These are phyloP conservation scores for Rossbeevera mucosa DNA, from an alignment of 768 basidiomycete species.

Conservation along the genomic window DNA sequence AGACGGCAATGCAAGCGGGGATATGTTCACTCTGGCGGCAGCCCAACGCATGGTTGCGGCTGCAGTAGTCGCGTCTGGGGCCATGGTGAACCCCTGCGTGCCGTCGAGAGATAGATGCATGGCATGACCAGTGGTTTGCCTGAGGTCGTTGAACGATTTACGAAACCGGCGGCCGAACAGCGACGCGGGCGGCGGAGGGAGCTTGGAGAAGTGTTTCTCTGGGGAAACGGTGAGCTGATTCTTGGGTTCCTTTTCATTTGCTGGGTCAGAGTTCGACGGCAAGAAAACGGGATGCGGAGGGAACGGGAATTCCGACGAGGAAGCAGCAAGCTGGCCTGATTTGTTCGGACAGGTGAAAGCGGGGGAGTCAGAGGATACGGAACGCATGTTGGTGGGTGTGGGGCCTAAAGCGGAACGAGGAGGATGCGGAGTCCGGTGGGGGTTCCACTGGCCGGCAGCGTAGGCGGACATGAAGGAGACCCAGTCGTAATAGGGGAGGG, in stretches of 20 bases:
- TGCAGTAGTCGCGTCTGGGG: slow-evolving; percentile 55
- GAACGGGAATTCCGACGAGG: slow-evolving; percentile 11
- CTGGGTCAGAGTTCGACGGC: slow-evolving; percentile 9
- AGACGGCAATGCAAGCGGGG: slow-evolving; percentile 82
- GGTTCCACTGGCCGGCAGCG: slow-evolving; percentile 75
- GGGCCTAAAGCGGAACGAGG: slow-evolving; percentile 37
- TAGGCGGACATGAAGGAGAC: slow-evolving; percentile 73
- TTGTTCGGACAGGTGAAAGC: slow-evolving; percentile 4
- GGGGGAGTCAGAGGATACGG: slow-evolving; percentile 6
- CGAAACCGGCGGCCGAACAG: slow-evolving; percentile 39
- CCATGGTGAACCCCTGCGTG: slow-evolving; percentile 29
- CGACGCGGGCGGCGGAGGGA: slow-evolving; percentile 22
- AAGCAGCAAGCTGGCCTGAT: slow-evolving; percentile 1
- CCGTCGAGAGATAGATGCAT: slow-evolving; percentile 28
- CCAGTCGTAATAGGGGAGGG: slow-evolving; percentile 55
- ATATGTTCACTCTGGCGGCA: slow-evolving; percentile 76
- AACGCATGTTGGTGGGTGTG: slow-evolving; percentile 14
- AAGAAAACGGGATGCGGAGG: slow-evolving; percentile 6
- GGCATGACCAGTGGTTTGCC: slow-evolving; percentile 26
- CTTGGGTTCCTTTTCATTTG: slow-evolving; percentile 18
- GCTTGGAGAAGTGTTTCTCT: slow-evolving; percentile 25
- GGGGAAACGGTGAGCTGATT: slow-evolving; percentile 20
- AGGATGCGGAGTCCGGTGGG: slow-evolving; percentile 60
- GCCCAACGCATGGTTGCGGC: slow-evolving; percentile 86
- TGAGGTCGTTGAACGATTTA: slow-evolving; percentile 44